Evolutionary conservation across 768 basidiomycete genomes (phyloP), one percentile per base, ranked within the genome.

Genomic region (Dacryopinax primogenitus): DNA sequence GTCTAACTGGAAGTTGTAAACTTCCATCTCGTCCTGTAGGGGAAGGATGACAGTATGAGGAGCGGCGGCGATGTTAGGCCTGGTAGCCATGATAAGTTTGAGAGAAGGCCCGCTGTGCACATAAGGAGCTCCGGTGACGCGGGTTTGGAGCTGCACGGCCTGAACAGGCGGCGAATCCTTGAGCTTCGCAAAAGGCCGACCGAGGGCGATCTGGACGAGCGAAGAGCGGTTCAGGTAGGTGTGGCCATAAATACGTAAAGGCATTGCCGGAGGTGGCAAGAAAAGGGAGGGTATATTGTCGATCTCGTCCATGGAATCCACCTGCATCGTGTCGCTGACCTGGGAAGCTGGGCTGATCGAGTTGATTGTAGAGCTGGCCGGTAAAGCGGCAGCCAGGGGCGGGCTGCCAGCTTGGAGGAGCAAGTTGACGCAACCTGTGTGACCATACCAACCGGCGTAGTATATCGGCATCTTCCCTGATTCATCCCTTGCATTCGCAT

Each of bases 381-480:
- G 62, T 21, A 73, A 67, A 32, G 62, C 74, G 63, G 71, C 72
- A 9, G n/a, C 21, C 18, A 21, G 62, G 21, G 28, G 23, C 1
- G 69, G 63, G 0, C 69, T 67, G 23, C 78, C 73, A 0, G 80
- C 80, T 0, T 62, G 75, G 51, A 90, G 76, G 16, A 95, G 80
- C 1, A 83, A 73, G 30, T 79, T 76, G 62, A 90, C 82, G 68
- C 85, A 90, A 21, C 77, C 76, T 63, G 85, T 82, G 72, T 93
- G 89, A 1, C 92, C 95, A 71, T 91, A 91, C 93, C 95, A 99
- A 2, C 92, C 93, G 0, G 95, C 93, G 72, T 97, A 97, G 76
- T 96, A 92, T 44, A 92, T 81, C 18, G 95, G 84, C 36, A 83
- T 81, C 71, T 91, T 88, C 11, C 86, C 87, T 47, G 88, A 79